phyloP scores from a whole-genome alignment of 2,329 filamentous ascomycete species.

The Penicillium polonicum region DNA sequence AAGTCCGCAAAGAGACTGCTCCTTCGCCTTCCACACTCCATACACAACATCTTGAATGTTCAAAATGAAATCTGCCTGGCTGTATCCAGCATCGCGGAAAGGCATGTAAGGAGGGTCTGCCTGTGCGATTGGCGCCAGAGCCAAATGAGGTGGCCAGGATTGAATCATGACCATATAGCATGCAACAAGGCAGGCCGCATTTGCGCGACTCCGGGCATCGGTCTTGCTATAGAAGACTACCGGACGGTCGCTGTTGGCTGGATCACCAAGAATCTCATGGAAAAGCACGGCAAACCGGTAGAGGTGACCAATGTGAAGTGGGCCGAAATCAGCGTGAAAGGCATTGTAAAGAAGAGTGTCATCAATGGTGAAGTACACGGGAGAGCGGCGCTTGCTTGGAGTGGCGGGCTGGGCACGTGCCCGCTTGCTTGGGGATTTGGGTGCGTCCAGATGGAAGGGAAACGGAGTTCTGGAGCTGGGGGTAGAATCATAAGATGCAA shows the following conservation, averaged over 20 bases:
- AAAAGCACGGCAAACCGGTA: slow-evolving; percentile 96
- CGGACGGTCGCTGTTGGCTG: slow-evolving; percentile 82
- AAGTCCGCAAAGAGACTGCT: slow-evolving; percentile 85
- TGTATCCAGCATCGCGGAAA: slow-evolving; percentile 97
- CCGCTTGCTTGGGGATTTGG: slow-evolving; percentile 70
- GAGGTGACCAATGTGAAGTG: slow-evolving; percentile 92
- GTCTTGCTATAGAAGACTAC: slow-evolving; percentile 96
- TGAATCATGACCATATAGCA: slow-evolving; percentile 99
- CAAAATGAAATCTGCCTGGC: slow-evolving; percentile 93
- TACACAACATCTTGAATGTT: slow-evolving; percentile 98
- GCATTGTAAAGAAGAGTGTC: slow-evolving; percentile 93
- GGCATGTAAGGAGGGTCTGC: slow-evolving; percentile 98
- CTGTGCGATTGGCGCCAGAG: slow-evolving; percentile 91
- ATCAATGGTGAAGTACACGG: slow-evolving; percentile 95
- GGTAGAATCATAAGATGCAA: slow-evolving; percentile 83
- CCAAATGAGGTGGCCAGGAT: slow-evolving; percentile 93
- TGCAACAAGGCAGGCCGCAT: slow-evolving; percentile 89
- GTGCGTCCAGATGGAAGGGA: slow-evolving; percentile 66
- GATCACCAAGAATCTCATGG: slow-evolving; percentile 89
- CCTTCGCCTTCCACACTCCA: slow-evolving; percentile 97
- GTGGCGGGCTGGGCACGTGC: slow-evolving; percentile 63
- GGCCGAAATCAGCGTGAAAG: slow-evolving; percentile 97
- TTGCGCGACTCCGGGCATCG: slow-evolving; percentile 82
- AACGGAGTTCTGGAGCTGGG: slow-evolving; percentile 82
- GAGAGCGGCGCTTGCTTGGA: slow-evolving; percentile 56